Evolutionary conservation across 345 rosid species (phyloP), one percentile per base, ranked within the genome.

Genomic region (Eucalyptus pauciflora): DNA sequence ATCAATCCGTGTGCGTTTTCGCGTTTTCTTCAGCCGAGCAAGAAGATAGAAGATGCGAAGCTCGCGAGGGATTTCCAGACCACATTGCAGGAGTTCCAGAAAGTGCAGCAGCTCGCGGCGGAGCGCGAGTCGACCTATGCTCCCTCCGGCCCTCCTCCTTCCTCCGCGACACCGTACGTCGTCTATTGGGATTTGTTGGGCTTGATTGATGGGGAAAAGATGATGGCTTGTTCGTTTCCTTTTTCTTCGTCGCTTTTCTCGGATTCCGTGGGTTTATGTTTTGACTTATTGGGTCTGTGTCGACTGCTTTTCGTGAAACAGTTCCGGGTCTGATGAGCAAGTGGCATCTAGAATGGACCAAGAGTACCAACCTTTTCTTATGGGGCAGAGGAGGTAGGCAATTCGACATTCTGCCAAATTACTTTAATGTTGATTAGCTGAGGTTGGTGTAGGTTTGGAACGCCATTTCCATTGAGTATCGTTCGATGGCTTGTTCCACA

Each of bases 1-100:
- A 41, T 25, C 85, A 2, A 37, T 76, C 48, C 85, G 27, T 22
- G 48, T 41, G 85, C 85, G 48, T 76, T 76, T 52, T 52, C 25
- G 85, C 85, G 48, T 76, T 88, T 52, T 52, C 29, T 58, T 12
- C 69, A 95, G 97, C 80, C 93, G 20, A 92, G 93, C 89, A 95
- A 94, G 93, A 95, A 92, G 86, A 87, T 95, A 17, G 97, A 93
- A 91, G 96, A 95, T 91, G 97, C 96, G 13, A 95, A 94, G 93
- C 94, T 95, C 48, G 97, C 97, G 3, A 93, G 93, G 86, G 97
- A 94, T 92, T 95, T 94, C 76, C 97, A 95, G 81, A 91, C 67
- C 9, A 91, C 94, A 5, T 90, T 95, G 87, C 95, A 94, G 88
- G 95, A 94, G 87, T 95, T 94, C 83, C 96, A 95, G 94, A 94